Evolutionary conservation across 164 flowering plant species (phyloP).

Genomic region (Buxus sempervirens): DNA sequence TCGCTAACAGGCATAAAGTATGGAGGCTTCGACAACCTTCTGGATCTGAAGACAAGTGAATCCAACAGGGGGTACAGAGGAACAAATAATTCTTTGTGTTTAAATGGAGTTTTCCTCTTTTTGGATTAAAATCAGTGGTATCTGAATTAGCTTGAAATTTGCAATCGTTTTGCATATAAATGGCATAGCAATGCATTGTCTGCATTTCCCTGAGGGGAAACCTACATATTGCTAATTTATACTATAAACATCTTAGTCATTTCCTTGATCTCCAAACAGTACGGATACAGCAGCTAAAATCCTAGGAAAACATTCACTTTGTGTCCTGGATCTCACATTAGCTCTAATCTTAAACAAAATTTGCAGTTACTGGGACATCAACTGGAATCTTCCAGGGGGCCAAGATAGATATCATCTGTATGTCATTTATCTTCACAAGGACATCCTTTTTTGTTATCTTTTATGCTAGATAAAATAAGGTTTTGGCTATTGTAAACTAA

Average conservation of each 20-base stretch:
- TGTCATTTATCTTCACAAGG: neutral
- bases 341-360: neutral
- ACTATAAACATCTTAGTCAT: no score
- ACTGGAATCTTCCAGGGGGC: conserved; percentile 51
- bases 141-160: neutral
- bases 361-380: conserved; percentile 55
- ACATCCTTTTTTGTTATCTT: no score
- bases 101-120: no score
- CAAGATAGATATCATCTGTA: conserved; percentile 41
- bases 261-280: no score
- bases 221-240: no score
- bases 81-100: neutral
- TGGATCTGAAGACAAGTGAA: conserved; percentile 34
- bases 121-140: neutral
- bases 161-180: neutral
- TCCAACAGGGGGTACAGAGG: conserved; percentile 37
- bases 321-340: neutral
- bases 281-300: no score
- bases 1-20: conserved; percentile 41
- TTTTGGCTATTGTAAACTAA: neutral
- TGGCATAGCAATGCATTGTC: neutral
- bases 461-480: neutral
- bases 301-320: no score
- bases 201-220: no score
- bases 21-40: conserved; percentile 46